phyloP scores from a whole-genome alignment of 2,329 filamentous ascomycete species.

The Monilinia fructicola region DNA sequence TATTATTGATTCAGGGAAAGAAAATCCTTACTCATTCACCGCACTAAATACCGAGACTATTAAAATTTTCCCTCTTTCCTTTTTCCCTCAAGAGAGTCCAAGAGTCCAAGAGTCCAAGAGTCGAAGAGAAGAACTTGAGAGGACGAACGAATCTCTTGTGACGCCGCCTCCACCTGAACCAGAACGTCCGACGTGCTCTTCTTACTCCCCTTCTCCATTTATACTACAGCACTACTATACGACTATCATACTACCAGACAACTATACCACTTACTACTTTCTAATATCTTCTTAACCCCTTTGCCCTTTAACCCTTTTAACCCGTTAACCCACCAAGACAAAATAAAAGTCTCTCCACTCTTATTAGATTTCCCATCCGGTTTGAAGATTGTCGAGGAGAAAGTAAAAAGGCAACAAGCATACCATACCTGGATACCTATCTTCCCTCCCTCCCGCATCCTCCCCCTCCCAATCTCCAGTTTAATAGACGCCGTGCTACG shows the following conservation, averaged over 20 bases:
- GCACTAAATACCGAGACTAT: constrained; percentile 12
- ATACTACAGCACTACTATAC: not conserved
- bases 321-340: not conserved
- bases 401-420: constrained; percentile 18
- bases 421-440: not conserved
- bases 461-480: constrained; percentile 20
- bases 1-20: constrained; percentile 10
- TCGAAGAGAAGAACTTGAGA: not conserved
- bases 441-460: constrained; percentile 15
- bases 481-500: constrained; percentile 24
- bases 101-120: not conserved
- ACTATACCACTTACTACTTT: constrained; percentile 12
- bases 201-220: not conserved
- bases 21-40: constrained; percentile 19
- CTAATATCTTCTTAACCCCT: not conserved
- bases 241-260: too few species aligned
- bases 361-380: constrained; percentile 5
- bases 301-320: not conserved
- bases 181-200: constrained; percentile 3
- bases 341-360: constrained; percentile 10
- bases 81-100: constrained; percentile 9
- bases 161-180: constrained; percentile 15
- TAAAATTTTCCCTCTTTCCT: constrained; percentile 17
- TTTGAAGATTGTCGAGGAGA: constrained; percentile 9
- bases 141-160: constrained; percentile 8